These are phyloP conservation scores for Linnemannia zychae DNA, from an alignment of 192 early-diverging fungal species.

Conservation along the genomic window DNA sequence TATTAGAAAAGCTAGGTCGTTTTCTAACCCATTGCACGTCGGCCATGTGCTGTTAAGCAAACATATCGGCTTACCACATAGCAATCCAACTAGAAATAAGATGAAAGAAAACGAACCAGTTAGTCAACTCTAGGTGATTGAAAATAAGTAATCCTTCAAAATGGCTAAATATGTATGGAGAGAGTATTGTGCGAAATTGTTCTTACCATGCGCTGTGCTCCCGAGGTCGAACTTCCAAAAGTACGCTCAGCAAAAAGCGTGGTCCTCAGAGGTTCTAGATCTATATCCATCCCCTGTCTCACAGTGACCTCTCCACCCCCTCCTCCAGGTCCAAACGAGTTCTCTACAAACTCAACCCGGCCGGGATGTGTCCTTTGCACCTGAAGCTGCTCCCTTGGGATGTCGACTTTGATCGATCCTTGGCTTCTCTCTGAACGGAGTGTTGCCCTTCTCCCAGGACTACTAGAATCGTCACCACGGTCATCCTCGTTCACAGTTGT, in stretches of 20 bases:
- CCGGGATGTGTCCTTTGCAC: not conserved
- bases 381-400: not conserved
- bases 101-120: not conserved
- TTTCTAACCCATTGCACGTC: not conserved
- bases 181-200: not conserved
- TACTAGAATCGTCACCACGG: not conserved
- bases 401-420: not conserved
- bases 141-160: not conserved
- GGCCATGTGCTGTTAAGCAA: not conserved
- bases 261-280: not conserved
- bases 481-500: not conserved
- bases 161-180: too few relatives aligned
- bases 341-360: not conserved
- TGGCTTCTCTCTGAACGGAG: not conserved
- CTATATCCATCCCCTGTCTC: not conserved
- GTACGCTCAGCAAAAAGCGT: not conserved
- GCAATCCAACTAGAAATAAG: conserved; percentile 14
- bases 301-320: not conserved
- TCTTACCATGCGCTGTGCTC: conserved; percentile 17
- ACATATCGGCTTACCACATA: conserved; percentile 23
- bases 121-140: not conserved
- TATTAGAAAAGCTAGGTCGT: not conserved
- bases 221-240: conserved; percentile 6
- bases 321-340: not conserved
- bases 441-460: not conserved